Conservation (phyloP, 1,284 basidiomycete genomes). For the Anthracocystis setariae region DNA sequence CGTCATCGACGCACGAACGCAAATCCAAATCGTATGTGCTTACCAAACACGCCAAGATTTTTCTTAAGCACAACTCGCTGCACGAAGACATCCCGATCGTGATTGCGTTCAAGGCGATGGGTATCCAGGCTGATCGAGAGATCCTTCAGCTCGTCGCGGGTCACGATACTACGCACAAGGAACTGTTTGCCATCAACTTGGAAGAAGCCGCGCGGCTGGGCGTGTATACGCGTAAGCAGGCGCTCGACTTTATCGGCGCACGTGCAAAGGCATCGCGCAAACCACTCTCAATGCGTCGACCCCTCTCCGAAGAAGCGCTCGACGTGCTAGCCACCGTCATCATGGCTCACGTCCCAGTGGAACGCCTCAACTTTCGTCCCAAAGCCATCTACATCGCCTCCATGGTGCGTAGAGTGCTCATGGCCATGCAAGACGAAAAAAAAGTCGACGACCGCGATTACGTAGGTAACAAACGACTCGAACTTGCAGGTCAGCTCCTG, state of each 20-base stretch:
- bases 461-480: conserved; percentile 97
- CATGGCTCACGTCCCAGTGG: conserved; percentile 93
- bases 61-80: conserved; percentile 92
- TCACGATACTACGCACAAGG: conserved; percentile 87
- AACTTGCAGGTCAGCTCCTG: conserved; percentile 94
- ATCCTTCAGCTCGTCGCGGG: conserved; percentile 95
- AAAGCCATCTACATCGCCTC: conserved; percentile 98
- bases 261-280: conserved; percentile 88
- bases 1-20: conserved; percentile 90
- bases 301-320: conserved; percentile 91
- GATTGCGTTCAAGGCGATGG: conserved; percentile 87
- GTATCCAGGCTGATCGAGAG: conserved; percentile 97
- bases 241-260: conserved; percentile 92
- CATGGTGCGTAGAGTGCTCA: conserved; percentile 94
- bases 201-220: conserved; percentile 79
- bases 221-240: conserved; percentile 93
- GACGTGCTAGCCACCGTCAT: conserved; percentile 97
- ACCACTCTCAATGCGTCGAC: conserved; percentile 76
- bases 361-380: conserved; percentile 87
- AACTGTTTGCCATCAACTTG: conserved; percentile 87
- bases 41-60: conserved; percentile 92
- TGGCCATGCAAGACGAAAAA: conserved; percentile 95
- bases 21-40: conserved; percentile 99
- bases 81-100: conserved; percentile 97
- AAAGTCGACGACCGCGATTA: conserved; percentile 99